These are phyloP conservation scores for Neopestalotiopsis clavispora DNA, from an alignment of 2,329 filamentous ascomycete species.

Conservation along the genomic window DNA sequence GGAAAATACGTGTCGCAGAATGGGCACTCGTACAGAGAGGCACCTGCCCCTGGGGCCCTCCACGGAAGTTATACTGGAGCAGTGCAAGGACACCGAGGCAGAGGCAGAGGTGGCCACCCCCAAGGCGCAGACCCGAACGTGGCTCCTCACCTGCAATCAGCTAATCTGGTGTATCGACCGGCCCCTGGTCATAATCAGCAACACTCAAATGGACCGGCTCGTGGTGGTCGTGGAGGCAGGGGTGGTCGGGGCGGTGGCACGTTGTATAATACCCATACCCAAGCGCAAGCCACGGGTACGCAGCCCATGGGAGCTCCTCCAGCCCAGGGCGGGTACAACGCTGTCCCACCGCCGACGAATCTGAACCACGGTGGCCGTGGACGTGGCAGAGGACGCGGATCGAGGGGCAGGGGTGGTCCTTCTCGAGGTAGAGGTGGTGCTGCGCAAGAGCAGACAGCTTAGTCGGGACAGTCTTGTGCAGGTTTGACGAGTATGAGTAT, in stretches of 20 bases:
- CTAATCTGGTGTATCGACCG: conserved; percentile 57
- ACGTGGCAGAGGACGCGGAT: conserved; percentile 35
- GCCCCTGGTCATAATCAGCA: conserved; percentile 30
- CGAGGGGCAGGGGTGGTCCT: conserved; percentile 13
- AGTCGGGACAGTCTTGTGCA: not conserved
- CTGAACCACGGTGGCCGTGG: conserved; percentile 51
- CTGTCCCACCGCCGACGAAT: conserved; percentile 64
- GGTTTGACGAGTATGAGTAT: too few species aligned
- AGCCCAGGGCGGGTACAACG: conserved; percentile 45
- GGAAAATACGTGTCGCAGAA: conserved; percentile 23
- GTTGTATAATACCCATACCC: conserved; percentile 17
- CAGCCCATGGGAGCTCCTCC: conserved; percentile 45
- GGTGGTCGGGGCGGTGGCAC: conserved; percentile 30
- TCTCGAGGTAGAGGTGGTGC: conserved; percentile 7
- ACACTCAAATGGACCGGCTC: conserved; percentile 30
- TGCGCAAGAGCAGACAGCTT: conserved; percentile 1
- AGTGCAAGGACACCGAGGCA: conserved; percentile 48
- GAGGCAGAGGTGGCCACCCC: conserved; percentile 21
- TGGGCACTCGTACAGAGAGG: conserved; percentile 61
- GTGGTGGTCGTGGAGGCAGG: conserved; percentile 34
- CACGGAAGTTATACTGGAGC: conserved; percentile 64
- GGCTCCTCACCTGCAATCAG: conserved; percentile 52
- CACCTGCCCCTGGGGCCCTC: conserved; percentile 58
- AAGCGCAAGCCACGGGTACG: conserved; percentile 29
- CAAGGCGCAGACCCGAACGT: conserved; percentile 37